These are phyloP conservation scores for Aspergillus glaucus DNA, from an alignment of 2,329 filamentous ascomycete species.

Conservation along the genomic window DNA sequence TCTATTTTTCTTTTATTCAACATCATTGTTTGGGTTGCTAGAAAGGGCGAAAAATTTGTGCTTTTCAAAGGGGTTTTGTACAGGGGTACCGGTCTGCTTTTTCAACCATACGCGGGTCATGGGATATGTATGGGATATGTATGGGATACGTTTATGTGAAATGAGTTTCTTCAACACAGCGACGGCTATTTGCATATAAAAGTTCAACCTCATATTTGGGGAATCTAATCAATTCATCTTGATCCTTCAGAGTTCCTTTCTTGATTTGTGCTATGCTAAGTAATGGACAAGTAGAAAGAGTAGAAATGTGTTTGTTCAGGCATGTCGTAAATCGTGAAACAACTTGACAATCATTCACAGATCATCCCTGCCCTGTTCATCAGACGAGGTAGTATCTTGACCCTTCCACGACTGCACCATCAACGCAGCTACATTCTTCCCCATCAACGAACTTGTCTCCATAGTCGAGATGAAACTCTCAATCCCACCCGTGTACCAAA, in stretches of 20 bases:
- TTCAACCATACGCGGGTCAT: slow-evolving; percentile 35
- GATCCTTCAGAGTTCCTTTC: no score
- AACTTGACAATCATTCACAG: background rate
- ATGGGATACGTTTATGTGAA: slow-evolving; percentile 21
- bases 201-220: slow-evolving; percentile 4
- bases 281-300: background rate
- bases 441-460: slow-evolving; percentile 92
- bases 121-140: slow-evolving; percentile 28
- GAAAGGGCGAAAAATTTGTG: slow-evolving; percentile 20
- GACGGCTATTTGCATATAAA: slow-evolving; percentile 2
- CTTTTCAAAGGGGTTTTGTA: slow-evolving; percentile 26
- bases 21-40: slow-evolving; percentile 28
- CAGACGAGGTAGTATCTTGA: background rate
- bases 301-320: no score
- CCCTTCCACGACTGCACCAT: slow-evolving; percentile 50
- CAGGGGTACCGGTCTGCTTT: slow-evolving; percentile 31
- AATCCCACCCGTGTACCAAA: slow-evolving; percentile 61
- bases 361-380: slow-evolving; percentile 9
- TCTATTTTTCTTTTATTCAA: slow-evolving; percentile 22
- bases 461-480: slow-evolving; percentile 95
- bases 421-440: slow-evolving; percentile 54
- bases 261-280: background rate
- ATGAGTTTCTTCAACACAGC: slow-evolving; percentile 20
- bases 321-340: no score
- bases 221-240: background rate